Evolutionary conservation across 139 green algal species (phyloP).

Genomic region (Protoeuglena noctilucae): DNA sequence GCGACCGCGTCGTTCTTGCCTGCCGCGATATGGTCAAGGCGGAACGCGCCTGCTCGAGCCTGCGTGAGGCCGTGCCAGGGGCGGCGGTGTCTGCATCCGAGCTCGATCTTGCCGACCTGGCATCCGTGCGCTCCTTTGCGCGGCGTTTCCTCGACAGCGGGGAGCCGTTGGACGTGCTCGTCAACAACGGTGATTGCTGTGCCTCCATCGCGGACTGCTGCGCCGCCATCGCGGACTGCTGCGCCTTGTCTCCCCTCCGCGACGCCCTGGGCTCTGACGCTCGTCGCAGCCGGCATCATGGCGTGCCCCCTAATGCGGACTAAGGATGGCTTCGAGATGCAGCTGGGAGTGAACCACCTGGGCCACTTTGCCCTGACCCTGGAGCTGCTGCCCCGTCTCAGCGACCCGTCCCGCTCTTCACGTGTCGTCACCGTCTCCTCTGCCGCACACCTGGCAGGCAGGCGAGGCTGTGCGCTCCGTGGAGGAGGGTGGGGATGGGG

Average conservation of each 20-base stretch:
- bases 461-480: background rate
- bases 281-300: conserved; percentile 75
- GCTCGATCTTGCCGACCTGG: conserved; percentile 24
- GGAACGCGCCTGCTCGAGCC: too few species aligned
- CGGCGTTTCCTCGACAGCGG: conserved; percentile 7
- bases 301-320: conserved; percentile 40
- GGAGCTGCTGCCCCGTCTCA: conserved; percentile 41
- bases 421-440: conserved; percentile 69
- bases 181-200: conserved; percentile 3
- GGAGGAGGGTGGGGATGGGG: too few species aligned
- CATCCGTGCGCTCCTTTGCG: conserved; percentile 15
- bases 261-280: too few species aligned
- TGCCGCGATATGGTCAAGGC: too few species aligned
- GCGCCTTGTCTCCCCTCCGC: conserved; percentile 3
- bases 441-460: conserved; percentile 47
- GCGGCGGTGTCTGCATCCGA: too few species aligned
- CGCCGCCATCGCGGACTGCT: background rate
- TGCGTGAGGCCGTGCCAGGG: too few species aligned
- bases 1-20: too few species aligned
- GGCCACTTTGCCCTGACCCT: conserved; percentile 59
- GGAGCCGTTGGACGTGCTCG: conserved; percentile 13
- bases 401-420: conserved; percentile 1
- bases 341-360: conserved; percentile 47
- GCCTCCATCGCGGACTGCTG: background rate
- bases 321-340: conserved; percentile 44